Percentiles rank a stretch among this genome's conserved stretches.
Evolutionary conservation across 495 filamentous ascomycete species (phyloP).

Genomic region (Amphirosellinia nigrospora): DNA sequence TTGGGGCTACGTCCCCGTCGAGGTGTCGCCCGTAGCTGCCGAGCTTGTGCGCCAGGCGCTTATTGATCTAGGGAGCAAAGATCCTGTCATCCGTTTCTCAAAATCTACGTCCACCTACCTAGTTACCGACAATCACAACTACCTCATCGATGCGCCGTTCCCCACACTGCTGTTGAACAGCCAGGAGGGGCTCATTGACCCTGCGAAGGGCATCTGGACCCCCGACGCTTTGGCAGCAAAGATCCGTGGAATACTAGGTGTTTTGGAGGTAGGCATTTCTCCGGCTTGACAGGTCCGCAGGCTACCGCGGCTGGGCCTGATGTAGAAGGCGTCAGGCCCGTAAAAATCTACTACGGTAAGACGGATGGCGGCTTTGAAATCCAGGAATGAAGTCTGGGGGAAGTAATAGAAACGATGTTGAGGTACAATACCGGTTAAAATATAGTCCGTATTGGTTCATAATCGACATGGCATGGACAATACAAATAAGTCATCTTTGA

Average conservation of each 20-base stretch:
- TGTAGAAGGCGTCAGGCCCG: slow-evolving; percentile 83
- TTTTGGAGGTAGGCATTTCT: slow-evolving; percentile 90
- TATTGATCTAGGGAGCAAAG: slow-evolving; percentile 67
- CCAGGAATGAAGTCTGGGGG: slow-evolving; percentile 23
- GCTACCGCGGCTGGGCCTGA: slow-evolving; percentile 60
- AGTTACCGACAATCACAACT: slow-evolving; percentile 93
- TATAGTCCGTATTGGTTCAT: slow-evolving; percentile 31
- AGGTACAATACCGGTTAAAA: not conserved
- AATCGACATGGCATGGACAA: not conserved
- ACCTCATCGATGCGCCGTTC: slow-evolving; percentile 93
- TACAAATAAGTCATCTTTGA: slow-evolving; percentile 2
- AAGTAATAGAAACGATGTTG: not conserved
- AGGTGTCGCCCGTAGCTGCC: slow-evolving; percentile 85
- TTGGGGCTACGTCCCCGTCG: slow-evolving; percentile 89
- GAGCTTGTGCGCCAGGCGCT: slow-evolving; percentile 72
- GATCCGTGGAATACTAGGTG: slow-evolving; percentile 84
- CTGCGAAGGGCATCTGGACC: slow-evolving; percentile 70
- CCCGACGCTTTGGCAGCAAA: slow-evolving; percentile 71
- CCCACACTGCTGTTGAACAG: slow-evolving; percentile 65
- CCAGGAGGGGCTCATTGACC: slow-evolving; percentile 64
- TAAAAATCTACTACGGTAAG: slow-evolving; percentile 95
- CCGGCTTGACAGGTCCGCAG: slow-evolving; percentile 74
- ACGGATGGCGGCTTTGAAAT: slow-evolving; percentile 71
- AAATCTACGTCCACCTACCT: slow-evolving; percentile 71
- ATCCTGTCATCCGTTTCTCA: slow-evolving; percentile 72